phyloP scores from a whole-genome alignment of 2,329 filamentous ascomycete genomes.

The Reticulascus tulasneorum region DNA sequence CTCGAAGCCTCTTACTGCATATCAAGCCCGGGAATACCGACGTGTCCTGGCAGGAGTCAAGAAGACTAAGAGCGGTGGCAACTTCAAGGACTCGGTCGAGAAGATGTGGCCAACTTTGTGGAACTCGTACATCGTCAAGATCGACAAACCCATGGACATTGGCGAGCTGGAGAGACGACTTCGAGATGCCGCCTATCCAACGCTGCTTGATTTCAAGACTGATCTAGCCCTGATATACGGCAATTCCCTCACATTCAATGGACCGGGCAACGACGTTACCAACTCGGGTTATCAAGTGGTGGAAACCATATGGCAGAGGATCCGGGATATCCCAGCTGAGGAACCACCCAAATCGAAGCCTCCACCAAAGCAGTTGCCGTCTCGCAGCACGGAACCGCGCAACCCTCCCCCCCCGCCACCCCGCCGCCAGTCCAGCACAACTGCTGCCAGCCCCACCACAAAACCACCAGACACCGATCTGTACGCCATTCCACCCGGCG shows the following conservation, averaged over 20 bases:
- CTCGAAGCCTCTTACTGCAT: conserved; percentile 49
- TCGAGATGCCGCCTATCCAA: conserved; percentile 61
- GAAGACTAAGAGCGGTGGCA: conserved; percentile 75
- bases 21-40: conserved; percentile 59
- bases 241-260: conserved; percentile 83
- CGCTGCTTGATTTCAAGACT: conserved; percentile 66
- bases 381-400: conserved; percentile 42
- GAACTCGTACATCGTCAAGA: conserved; percentile 62
- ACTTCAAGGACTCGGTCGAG: conserved; percentile 76
- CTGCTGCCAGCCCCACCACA: conserved; percentile 31
- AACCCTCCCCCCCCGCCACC: conserved; percentile 24
- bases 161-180: conserved; percentile 76
- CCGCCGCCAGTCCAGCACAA: conserved; percentile 24
- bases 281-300: conserved; percentile 51
- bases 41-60: conserved; percentile 71
- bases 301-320: conserved; percentile 45
- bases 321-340: conserved; percentile 39
- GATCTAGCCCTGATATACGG: conserved; percentile 75
- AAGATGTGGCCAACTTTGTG: conserved; percentile 72
- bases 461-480: conserved; percentile 32
- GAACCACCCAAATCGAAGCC: conserved; percentile 59
- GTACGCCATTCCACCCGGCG: conserved; percentile 74
- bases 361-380: conserved; percentile 38
- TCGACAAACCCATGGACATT: conserved; percentile 81
- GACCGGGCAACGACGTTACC: conserved; percentile 69